Evolutionary conservation across 305 asterid species (phyloP), one percentile per base, ranked within the genome.

Genomic region (Salvia sclarea): DNA sequence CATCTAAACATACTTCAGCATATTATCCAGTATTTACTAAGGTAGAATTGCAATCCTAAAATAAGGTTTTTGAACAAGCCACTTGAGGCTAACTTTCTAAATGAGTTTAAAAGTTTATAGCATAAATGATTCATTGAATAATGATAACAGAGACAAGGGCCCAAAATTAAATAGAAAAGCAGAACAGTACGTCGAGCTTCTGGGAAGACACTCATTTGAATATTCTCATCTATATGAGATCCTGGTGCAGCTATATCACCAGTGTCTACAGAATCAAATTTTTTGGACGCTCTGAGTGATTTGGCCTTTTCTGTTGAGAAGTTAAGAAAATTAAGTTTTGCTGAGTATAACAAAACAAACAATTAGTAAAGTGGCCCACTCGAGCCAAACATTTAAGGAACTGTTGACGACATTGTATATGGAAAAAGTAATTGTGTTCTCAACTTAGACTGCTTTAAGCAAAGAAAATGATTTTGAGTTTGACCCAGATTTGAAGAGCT

Each of bases 181-280:
- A 69, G 73, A 72, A 72, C 48, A 53, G 65, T 83, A 88, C 92
- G 71, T 80, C 75, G 83, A 69, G 75, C 83, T 74, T 83, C 88
- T 68, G 83, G 60, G 37, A 63, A 25, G 62, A 68, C 68, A 76
- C 56, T 66, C 67, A 48, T 73, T 72, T 71, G 83, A 76, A 76
- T 76, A 70, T 69, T 79, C 69, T 67, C 84, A 58, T 78, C 80
- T 50, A 69, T 38, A 72, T 57, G 75, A 64, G 79, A 76, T 66
- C 73, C 80, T 66, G 81, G 70, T 68, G 85, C 82, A 75, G 85
- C 80, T 68, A 78, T 66, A 77, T 68, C 76, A 55, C 68, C 73
- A 61, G 76, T 71, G 78, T 64, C 79, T 58, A 77, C 66, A 66
- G 73, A 55, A 64, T 76, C 76, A 45, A 73, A 21, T 61, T 78